Conservation (phyloP, 2,329 filamentous ascomycete genomes). For the Pseudomassariella vexata region DNA sequence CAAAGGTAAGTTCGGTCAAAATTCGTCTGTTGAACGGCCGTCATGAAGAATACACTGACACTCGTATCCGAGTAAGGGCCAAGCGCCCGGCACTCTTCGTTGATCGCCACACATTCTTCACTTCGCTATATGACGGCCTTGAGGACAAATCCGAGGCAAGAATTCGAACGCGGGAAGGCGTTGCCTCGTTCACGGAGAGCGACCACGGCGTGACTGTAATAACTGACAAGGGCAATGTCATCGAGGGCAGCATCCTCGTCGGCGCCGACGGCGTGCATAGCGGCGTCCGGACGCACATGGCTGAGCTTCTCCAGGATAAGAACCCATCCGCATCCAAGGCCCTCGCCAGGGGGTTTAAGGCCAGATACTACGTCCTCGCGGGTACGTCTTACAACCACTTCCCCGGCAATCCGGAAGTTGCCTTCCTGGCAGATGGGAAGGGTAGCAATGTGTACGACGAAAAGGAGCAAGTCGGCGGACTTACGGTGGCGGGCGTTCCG, state of each 20-base stretch:
- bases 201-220: constrained; percentile 10
- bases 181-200: constrained; percentile 8
- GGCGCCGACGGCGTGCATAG: constrained; percentile 8
- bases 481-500: constrained; percentile 2
- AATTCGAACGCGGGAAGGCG: constrained; percentile 6
- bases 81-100: constrained; percentile 7
- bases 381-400: constrained; percentile 3
- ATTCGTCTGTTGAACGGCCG: neutral
- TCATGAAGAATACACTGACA: neutral
- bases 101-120: constrained; percentile 7
- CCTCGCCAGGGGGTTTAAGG: constrained; percentile 2
- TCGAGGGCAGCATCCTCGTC: constrained; percentile 12
- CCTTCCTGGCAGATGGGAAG: constrained; percentile 1
- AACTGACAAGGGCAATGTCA: constrained; percentile 9
- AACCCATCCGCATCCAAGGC: neutral
- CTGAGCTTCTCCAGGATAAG: neutral
- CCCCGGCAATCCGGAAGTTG: neutral
- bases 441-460: constrained; percentile 1
- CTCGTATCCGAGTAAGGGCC: neutral
- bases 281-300: constrained; percentile 1
- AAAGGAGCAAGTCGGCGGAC: constrained; percentile 1
- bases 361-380: constrained; percentile 1
- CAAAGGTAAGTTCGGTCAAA: constrained; percentile 5
- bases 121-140: constrained; percentile 9
- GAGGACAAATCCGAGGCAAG: constrained; percentile 6